A percentile compares a stretch with the other conserved stretches of the same genome.
Conservation (phyloP, 306 rosid genomes). For the Sophora flavescens region DNA sequence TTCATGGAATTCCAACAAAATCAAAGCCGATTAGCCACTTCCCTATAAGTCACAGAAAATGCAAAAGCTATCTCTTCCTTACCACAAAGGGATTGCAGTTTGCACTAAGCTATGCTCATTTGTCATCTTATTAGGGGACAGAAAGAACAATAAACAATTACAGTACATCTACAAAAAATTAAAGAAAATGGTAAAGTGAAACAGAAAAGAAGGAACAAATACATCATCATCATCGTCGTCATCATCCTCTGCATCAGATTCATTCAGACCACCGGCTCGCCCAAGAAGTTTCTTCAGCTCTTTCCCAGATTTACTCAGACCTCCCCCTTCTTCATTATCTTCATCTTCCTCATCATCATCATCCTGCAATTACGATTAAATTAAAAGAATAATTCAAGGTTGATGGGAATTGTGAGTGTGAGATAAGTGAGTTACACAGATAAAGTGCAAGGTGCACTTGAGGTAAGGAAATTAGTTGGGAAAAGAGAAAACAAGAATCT, state of each 20-base stretch:
- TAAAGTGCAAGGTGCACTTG: background rate
- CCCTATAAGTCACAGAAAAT: constrained; percentile 36
- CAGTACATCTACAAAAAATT: constrained; percentile 5
- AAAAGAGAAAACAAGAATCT: background rate
- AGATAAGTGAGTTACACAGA: background rate
- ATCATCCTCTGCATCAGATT: constrained; percentile 88
- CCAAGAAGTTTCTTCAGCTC: constrained; percentile 93
- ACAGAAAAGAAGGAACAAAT: constrained; percentile 35
- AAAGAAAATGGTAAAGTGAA: constrained; percentile 26
- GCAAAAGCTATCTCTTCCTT: constrained; percentile 25
- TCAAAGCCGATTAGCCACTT: constrained; percentile 20
- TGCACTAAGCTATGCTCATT: constrained; percentile 24
- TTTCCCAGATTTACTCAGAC: constrained; percentile 94
- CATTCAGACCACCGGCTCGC: constrained; percentile 73
- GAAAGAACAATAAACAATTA: constrained; percentile 24
- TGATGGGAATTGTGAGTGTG: background rate
- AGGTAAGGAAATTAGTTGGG: background rate
- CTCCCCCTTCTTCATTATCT: constrained; percentile 81
- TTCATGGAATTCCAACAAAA: constrained; percentile 34
- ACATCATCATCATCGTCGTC: constrained; percentile 73
- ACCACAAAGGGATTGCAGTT: constrained; percentile 26
- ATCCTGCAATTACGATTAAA: constrained; percentile 64
- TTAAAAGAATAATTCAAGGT: constrained; percentile 26
- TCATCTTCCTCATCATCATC: constrained; percentile 86
- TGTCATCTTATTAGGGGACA: constrained; percentile 19